These are phyloP conservation scores for Marasmius sp. DNA, from an alignment of 1,284 basidiomycete species.

Conservation along the genomic window DNA sequence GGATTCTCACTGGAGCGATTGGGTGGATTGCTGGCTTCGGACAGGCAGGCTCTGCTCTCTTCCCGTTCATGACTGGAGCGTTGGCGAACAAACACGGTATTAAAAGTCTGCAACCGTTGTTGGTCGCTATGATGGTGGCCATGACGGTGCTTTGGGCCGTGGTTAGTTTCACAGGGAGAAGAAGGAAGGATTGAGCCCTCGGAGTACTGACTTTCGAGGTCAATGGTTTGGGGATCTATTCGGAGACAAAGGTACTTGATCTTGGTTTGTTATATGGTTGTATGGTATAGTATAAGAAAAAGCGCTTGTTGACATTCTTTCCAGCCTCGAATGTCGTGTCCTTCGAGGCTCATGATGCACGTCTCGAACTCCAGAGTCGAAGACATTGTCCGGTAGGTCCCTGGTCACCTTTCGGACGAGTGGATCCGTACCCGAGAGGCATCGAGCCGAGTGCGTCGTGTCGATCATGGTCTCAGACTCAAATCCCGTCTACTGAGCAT, in stretches of 20 bases:
- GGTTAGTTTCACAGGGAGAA: not conserved
- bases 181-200: not conserved
- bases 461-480: too few species aligned
- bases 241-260: too few species aligned
- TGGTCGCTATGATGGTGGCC: not conserved
- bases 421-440: not conserved
- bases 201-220: too few species aligned
- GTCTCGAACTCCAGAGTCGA: too few species aligned
- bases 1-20: slow-evolving; percentile 24
- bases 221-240: too few species aligned
- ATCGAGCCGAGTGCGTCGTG: too few species aligned
- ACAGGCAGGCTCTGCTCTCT: slow-evolving; percentile 18
- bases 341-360: too few species aligned
- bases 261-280: too few species aligned
- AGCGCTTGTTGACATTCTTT: not conserved
- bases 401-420: too few species aligned
- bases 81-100: slow-evolving; percentile 24
- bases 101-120: slow-evolving; percentile 21
- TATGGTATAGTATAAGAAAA: too few species aligned
- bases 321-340: not conserved
- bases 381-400: too few species aligned
- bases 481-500: too few species aligned
- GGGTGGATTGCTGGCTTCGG: slow-evolving; percentile 30
- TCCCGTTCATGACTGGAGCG: slow-evolving; percentile 23
- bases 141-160: not conserved